These are phyloP conservation scores for Schizopora paradoxa DNA, from an alignment of 1,284 basidiomycete species.

Conservation along the genomic window DNA sequence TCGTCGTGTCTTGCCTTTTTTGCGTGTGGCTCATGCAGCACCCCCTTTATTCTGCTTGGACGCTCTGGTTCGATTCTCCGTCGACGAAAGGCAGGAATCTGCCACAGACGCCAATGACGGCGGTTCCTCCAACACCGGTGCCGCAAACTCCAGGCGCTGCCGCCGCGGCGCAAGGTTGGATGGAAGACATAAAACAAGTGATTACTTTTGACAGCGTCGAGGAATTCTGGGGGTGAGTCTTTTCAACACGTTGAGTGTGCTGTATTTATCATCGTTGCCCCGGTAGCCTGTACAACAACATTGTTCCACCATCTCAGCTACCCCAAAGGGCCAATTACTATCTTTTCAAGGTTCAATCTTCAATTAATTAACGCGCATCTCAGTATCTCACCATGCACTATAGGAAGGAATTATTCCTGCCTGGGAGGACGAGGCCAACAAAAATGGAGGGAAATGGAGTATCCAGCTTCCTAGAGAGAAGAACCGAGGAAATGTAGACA, in stretches of 20 bases:
- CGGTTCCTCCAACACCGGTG: slow-evolving; percentile 70
- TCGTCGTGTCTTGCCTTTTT: slow-evolving; percentile 1
- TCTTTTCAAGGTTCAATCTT: slow-evolving; percentile 76
- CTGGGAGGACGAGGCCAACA: slow-evolving; percentile 96
- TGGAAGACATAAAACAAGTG: slow-evolving; percentile 95
- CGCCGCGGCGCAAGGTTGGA: slow-evolving; percentile 81
- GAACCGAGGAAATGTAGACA: slow-evolving; percentile 80
- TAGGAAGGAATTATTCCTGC: slow-evolving; percentile 93
- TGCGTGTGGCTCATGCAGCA: slow-evolving; percentile 46
- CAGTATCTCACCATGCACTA: slow-evolving; percentile 7
- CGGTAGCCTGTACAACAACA: slow-evolving; percentile 90
- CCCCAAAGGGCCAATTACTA: slow-evolving; percentile 98
- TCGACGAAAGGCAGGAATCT: slow-evolving; percentile 82
- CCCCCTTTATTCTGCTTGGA: slow-evolving; percentile 91
- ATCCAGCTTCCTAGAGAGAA: slow-evolving; percentile 97
- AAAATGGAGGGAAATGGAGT: slow-evolving; percentile 96
- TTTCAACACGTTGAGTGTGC: slow-evolving; percentile 3
- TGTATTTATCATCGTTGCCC: slow-evolving; percentile 17
- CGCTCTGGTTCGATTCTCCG: slow-evolving; percentile 94
- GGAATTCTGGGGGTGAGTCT: slow-evolving; percentile 90
- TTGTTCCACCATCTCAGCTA: slow-evolving; percentile 91
- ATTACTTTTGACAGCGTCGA: slow-evolving; percentile 93
- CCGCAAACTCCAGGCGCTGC: slow-evolving; percentile 57
- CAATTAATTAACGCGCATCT: slow-evolving; percentile 4
- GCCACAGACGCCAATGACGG: slow-evolving; percentile 77